phyloP scores from a whole-genome alignment of 106 monocot genomes.

The Phalaenopsis aphrodite region DNA sequence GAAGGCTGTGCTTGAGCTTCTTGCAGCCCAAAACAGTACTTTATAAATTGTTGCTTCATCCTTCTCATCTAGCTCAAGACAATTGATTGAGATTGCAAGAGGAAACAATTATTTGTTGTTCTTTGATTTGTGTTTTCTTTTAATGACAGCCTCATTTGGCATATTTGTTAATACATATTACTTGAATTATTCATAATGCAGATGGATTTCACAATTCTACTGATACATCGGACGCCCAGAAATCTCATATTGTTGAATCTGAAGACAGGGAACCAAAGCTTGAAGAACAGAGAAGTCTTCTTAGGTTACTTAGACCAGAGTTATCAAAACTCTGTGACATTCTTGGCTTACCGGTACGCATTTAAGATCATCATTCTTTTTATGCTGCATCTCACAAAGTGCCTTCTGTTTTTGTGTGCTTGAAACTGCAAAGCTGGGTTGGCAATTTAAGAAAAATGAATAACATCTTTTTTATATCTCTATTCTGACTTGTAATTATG shows the following conservation, averaged over 20 bases:
- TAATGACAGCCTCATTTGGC: background rate
- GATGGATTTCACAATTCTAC: constrained; percentile 7
- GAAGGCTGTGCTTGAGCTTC: background rate
- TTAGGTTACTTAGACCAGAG: constrained; percentile 56
- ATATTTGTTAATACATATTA: background rate
- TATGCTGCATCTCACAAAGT: background rate
- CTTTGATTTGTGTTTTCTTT: background rate
- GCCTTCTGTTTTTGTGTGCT: background rate
- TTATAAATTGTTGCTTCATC: background rate
- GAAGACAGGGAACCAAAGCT: constrained; percentile 24
- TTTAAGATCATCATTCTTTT: constrained; percentile 1
- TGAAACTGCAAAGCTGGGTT: background rate
- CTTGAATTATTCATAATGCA: constrained; percentile 6
- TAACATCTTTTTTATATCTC: background rate
- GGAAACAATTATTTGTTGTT: background rate
- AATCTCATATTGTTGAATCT: constrained; percentile 18
- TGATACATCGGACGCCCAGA: constrained; percentile 16
- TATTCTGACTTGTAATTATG: background rate
- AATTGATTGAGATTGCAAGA: background rate
- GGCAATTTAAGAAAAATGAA: background rate
- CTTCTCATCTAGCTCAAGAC: background rate
- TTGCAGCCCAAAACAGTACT: background rate
- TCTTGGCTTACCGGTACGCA: constrained; percentile 61
- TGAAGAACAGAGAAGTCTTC: constrained; percentile 36
- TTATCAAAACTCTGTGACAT: constrained; percentile 47